A percentile compares a stretch with the other conserved stretches of the same genome.
These are phyloP conservation scores for Colletotrichum musae DNA, from an alignment of 2,329 filamentous ascomycete genomes.

Conservation along the genomic window DNA sequence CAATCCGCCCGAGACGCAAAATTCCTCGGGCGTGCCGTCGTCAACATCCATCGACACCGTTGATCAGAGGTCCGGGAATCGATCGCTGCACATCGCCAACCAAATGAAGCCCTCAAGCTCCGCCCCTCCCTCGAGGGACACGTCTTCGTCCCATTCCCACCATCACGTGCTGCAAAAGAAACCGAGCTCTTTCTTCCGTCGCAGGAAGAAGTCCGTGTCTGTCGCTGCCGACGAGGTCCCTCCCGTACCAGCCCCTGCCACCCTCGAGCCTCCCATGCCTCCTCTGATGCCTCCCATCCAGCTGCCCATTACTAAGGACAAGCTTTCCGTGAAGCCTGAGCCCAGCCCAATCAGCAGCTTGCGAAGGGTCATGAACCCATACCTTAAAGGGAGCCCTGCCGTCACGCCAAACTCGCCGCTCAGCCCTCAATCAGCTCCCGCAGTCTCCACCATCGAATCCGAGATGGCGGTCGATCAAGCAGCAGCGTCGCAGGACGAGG, in stretches of 20 bases:
- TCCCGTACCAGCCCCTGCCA: constrained; percentile 66
- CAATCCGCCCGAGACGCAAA: constrained; percentile 36
- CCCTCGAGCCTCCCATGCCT: constrained; percentile 54
- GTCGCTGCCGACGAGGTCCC: constrained; percentile 73
- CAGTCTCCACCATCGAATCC: constrained; percentile 13
- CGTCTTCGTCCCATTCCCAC: constrained; percentile 59
- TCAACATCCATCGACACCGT: constrained; percentile 55
- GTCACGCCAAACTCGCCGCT: constrained; percentile 37
- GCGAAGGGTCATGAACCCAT: constrained; percentile 89
- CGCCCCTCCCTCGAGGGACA: constrained; percentile 66
- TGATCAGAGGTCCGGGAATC: constrained; percentile 53
- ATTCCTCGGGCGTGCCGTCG: constrained; percentile 50
- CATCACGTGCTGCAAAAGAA: constrained; percentile 83
- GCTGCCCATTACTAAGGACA: constrained; percentile 49
- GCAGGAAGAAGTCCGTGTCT: constrained; percentile 86
- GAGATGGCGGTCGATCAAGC: constrained; percentile 30
- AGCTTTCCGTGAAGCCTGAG: constrained; percentile 53
- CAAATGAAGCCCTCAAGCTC: constrained; percentile 62
- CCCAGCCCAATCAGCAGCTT: constrained; percentile 84
- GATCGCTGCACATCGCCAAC: constrained; percentile 58
- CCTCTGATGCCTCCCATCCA: constrained; percentile 52
- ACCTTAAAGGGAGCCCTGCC: constrained; percentile 64
- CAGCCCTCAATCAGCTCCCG: constrained; percentile 20
- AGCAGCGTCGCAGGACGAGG: constrained; percentile 12
- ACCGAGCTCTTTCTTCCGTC: constrained; percentile 92